These are phyloP conservation scores for Ophiostoma pallidulum DNA, from an alignment of 2,329 filamentous ascomycete species.

Conservation along the genomic window DNA sequence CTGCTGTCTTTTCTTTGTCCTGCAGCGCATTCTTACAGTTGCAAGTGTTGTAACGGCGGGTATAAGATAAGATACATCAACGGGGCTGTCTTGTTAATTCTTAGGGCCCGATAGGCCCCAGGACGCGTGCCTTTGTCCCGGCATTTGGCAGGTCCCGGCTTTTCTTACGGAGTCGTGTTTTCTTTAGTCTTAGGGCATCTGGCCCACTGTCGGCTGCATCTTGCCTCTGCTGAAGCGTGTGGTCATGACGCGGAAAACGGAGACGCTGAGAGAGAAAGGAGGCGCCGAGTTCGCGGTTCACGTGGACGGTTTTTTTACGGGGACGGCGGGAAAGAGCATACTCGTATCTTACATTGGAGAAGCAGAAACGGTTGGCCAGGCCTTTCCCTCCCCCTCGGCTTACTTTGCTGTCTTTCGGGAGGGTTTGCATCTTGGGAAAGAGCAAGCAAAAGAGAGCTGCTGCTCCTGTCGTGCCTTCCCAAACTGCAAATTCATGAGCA, in stretches of 20 bases:
- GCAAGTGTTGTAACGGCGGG: no score
- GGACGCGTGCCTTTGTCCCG: no score
- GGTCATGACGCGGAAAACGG: background rate
- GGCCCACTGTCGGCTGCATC: slow-evolving; percentile 4
- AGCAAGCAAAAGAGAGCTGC: background rate
- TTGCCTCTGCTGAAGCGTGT: background rate
- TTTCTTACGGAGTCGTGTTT: no score
- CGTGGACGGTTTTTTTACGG: slow-evolving; percentile 4
- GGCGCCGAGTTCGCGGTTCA: background rate
- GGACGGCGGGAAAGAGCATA: background rate
- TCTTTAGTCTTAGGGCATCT: no score
- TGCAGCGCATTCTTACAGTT: no score
- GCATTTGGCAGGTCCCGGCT: no score
- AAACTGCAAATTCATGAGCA: background rate
- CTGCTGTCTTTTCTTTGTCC: no score
- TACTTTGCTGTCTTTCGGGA: background rate
- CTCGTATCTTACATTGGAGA: no score
- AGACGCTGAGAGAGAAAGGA: background rate
- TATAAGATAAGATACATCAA: no score
- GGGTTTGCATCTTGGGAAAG: background rate
- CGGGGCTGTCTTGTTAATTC: no score
- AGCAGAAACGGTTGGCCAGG: background rate
- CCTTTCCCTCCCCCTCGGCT: background rate
- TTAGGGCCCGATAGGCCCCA: no score
- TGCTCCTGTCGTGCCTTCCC: background rate